Evolutionary conservation across 2,329 filamentous ascomycete species (phyloP).

Genomic region (Epichloe coenophiala): DNA sequence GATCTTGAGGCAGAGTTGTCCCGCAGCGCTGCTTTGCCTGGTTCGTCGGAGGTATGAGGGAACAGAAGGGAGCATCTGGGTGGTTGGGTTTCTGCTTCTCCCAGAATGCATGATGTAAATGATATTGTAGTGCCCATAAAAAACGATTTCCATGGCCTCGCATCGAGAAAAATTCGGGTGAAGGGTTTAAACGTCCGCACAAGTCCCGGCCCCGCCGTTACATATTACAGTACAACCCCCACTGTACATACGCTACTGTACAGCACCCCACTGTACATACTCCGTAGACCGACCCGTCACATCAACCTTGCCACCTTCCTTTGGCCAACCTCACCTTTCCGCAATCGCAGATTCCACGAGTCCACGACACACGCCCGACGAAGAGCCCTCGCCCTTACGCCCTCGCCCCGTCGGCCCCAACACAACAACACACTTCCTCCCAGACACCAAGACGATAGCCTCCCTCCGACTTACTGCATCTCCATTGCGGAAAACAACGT

Average conservation of each 20-base stretch:
- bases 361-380: neutral
- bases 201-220: too few species aligned
- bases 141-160: neutral
- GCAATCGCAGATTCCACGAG: neutral
- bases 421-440: neutral
- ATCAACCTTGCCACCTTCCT: neutral
- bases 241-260: too few species aligned
- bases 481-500: neutral
- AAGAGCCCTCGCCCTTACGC: neutral
- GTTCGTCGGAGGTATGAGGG: neutral
- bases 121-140: neutral
- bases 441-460: neutral
- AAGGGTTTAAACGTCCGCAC: too few species aligned
- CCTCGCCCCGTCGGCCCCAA: neutral
- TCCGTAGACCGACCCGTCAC: too few species aligned
- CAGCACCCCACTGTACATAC: too few species aligned
- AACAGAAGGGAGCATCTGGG: neutral
- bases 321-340: neutral
- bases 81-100: neutral
- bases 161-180: too few species aligned
- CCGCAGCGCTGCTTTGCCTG: neutral
- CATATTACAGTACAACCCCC: too few species aligned
- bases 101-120: neutral
- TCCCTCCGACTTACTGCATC: neutral
- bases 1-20: constrained; percentile 12